Conservation (phyloP, 495 filamentous ascomycete genomes). For the Alectoria sarmentosa region DNA sequence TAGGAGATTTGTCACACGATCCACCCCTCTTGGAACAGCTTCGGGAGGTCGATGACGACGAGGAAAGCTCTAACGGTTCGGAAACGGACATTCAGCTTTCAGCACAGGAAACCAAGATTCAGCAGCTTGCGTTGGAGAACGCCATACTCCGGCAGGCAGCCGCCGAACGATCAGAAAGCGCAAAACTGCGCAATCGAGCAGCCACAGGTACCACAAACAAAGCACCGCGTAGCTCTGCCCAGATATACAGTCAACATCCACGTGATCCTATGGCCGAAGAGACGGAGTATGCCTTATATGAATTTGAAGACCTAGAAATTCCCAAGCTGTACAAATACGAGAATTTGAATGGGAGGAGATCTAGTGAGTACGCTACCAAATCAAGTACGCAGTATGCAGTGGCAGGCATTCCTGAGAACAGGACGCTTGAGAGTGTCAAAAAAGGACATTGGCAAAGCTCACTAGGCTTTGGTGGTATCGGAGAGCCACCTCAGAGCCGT, state of each 20-base stretch:
- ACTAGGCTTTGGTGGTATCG: conserved; percentile 65
- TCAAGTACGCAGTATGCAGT: conserved; percentile 48
- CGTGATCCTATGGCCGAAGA: conserved; percentile 63
- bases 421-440: conserved; percentile 68
- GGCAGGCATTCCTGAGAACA: conserved; percentile 56
- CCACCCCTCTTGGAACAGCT: conserved; percentile 65
- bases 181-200: conserved; percentile 56
- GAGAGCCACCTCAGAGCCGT: conserved; percentile 74
- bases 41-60: conserved; percentile 77
- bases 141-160: conserved; percentile 59
- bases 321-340: conserved; percentile 44
- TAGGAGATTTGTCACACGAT: conserved; percentile 71
- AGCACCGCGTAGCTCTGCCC: conserved; percentile 25
- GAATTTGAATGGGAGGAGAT: conserved; percentile 42
- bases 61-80: conserved; percentile 62
- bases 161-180: conserved; percentile 46
- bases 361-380: conserved; percentile 56
- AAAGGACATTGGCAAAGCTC: conserved; percentile 86
- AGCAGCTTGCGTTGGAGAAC: conserved; percentile 67
- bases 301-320: conserved; percentile 57
- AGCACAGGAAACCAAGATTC: conserved; percentile 61
- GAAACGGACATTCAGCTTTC: conserved; percentile 52
- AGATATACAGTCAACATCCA: conserved; percentile 47
- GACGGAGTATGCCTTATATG: conserved; percentile 62
- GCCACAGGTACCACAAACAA: conserved; percentile 34